phyloP scores from a whole-genome alignment of 192 early-diverging fungal species.

The Gonapodya prolifera region DNA sequence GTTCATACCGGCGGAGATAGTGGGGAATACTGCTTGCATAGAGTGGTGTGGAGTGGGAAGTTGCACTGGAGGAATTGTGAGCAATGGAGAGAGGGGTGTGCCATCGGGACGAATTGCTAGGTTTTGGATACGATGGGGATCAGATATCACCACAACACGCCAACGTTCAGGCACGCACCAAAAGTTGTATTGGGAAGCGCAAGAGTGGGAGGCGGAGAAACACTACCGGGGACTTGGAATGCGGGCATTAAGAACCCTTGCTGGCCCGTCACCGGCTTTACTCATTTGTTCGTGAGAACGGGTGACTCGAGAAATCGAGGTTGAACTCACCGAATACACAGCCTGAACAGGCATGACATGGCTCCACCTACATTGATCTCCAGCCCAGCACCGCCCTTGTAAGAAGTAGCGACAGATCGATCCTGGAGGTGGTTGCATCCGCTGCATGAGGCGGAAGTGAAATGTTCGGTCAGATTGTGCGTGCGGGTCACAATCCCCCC shows the following conservation, averaged over 20 bases:
- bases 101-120: background rate
- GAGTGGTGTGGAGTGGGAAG: background rate
- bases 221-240: background rate
- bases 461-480: background rate
- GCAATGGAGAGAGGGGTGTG: background rate
- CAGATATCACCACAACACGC: too few species aligned
- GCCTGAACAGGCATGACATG: background rate
- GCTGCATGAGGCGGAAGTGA: background rate
- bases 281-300: background rate
- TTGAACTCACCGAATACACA: background rate
- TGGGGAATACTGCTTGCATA: background rate
- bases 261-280: background rate
- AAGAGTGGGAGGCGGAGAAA: background rate
- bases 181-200: too few species aligned
- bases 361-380: background rate
- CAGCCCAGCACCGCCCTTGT: slow-evolving; percentile 4
- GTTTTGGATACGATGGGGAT: too few species aligned
- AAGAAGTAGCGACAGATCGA: background rate
- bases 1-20: background rate
- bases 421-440: slow-evolving; percentile 1
- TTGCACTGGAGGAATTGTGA: background rate
- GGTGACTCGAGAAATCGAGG: background rate
- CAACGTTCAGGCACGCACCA: too few species aligned
- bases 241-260: background rate
- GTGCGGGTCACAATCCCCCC: background rate